Base-by-base conservation (phyloP, 2,329 filamentous ascomycete genomes). In the Ophiosphaerella korrae region DNA sequence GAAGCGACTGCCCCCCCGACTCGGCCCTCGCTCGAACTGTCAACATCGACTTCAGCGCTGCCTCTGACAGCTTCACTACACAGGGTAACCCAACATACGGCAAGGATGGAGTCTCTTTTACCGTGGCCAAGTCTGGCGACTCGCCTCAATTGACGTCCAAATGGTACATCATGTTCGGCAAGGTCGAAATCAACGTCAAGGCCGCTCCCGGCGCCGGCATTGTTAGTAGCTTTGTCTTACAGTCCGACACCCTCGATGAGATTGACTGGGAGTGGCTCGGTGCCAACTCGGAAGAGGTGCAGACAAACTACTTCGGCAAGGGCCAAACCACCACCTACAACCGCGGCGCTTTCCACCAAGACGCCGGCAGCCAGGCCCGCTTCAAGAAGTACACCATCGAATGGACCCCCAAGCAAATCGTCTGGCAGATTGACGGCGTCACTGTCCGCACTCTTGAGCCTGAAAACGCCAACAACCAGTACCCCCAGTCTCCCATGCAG, bases 141-240 rank as follows among this genome's bases (percentile, higher is more conserved):
- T 84, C 91, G 3, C 94, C 94, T 0, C 88, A 93, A 72, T 84
- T 99, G 54, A 83, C 83, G 58, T 96, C 92, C 54, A 85, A 94
- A 66, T 97, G 96, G 84, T 97, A 97, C 81, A 96, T 99, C 78
- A 97, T 99, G 94, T 99, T 97, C 73, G 94, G 94, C 61, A 89
- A 88, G 57, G 89, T 97, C 68, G 89, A 96, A 60, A 84, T 92
- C 61, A 87, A 85, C 29, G 82, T 97, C 79, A 92, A 93, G 76
- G 86, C 90, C 23, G 92, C 94, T 8, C 88, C 92, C 0, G 94
- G 94, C 7, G 86, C 84, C 8, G 94, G 94, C 52, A 97, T 99
- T 64, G 92, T 99, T 59, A 96, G 90, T 74, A 94, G 91, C 39
- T 83, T 94, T 11, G 91, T 99, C 7, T 79, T 99, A 58, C 88